Evolutionary conservation across 805 yeast genomes (phyloP).

Genomic region (Cyberlindnera maritima): DNA sequence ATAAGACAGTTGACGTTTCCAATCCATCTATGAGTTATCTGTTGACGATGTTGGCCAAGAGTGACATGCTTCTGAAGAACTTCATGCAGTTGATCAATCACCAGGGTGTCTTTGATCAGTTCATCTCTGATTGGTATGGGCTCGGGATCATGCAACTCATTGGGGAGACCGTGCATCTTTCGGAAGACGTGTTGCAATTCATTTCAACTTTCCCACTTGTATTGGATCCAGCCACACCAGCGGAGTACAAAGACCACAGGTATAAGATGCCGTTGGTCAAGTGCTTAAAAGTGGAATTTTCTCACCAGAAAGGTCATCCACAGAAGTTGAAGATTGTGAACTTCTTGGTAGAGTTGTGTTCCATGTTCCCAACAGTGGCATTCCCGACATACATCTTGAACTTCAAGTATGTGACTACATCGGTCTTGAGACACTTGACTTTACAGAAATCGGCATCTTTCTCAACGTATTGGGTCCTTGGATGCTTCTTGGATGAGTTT

Average conservation of each 20-base stretch:
- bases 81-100: neutral
- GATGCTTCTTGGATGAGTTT: conserved; percentile 23
- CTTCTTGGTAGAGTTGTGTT: conserved; percentile 12
- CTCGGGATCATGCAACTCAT: conserved; percentile 5
- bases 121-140: conserved; percentile 17
- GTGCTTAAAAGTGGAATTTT: conserved; percentile 7
- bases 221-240: conserved; percentile 10
- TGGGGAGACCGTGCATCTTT: neutral
- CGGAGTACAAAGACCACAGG: neutral
- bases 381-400: conserved; percentile 7
- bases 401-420: conserved; percentile 19
- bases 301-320: neutral
- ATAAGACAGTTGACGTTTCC: neutral
- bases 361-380: conserved; percentile 3
- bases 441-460: conserved; percentile 10
- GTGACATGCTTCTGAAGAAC: conserved; percentile 15
- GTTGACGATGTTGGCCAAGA: conserved; percentile 12
- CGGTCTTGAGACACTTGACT: conserved; percentile 16
- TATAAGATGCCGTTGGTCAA: conserved; percentile 2
- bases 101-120: conserved; percentile 2
- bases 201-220: conserved; percentile 10
- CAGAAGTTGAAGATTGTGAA: conserved; percentile 13
- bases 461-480: conserved; percentile 22
- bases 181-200: neutral
- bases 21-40: conserved; percentile 2